A percentile compares a stretch with the other conserved stretches of the same genome.
phyloP scores from a whole-genome alignment of 257 asterid species.

The Haberlea rhodopensis region DNA sequence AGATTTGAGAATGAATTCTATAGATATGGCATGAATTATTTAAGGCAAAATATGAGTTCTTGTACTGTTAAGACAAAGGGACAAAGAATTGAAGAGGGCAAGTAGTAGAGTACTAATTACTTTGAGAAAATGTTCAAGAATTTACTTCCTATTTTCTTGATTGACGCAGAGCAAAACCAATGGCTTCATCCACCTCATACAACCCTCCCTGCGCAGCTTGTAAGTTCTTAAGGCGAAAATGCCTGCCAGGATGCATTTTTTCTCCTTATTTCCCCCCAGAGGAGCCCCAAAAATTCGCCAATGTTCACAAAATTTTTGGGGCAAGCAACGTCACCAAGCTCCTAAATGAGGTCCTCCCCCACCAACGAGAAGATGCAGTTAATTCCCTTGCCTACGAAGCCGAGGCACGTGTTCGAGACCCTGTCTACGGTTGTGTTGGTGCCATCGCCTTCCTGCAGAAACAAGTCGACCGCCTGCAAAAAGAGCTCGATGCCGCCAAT shows the following conservation, averaged over 20 bases:
- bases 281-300: slow-evolving; percentile 48
- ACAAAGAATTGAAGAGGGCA: too few relatives aligned
- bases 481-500: slow-evolving; percentile 49
- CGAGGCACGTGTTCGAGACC: slow-evolving; percentile 46
- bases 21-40: too few relatives aligned
- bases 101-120: too few relatives aligned
- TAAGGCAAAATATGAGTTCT: too few relatives aligned
- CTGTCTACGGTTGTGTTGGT: slow-evolving; percentile 51
- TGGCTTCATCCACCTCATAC: slow-evolving; percentile 52
- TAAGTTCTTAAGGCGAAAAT: slow-evolving; percentile 49
- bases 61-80: too few relatives aligned
- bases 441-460: slow-evolving; percentile 46
- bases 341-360: slow-evolving; percentile 41
- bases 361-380: slow-evolving; percentile 52
- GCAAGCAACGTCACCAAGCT: slow-evolving; percentile 56
- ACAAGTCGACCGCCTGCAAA: slow-evolving; percentile 47
- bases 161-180: slow-evolving; percentile 28
- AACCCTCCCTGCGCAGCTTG: slow-evolving; percentile 60
- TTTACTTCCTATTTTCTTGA: slow-evolving; percentile 21
- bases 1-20: too few relatives aligned
- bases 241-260: slow-evolving; percentile 48
- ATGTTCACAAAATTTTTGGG: slow-evolving; percentile 53
- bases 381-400: slow-evolving; percentile 53
- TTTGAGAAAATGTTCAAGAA: background rate
- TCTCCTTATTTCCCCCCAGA: slow-evolving; percentile 49